phyloP scores from a whole-genome alignment of 2,329 filamentous ascomycete genomes.

The Calonectria hongkongensis region DNA sequence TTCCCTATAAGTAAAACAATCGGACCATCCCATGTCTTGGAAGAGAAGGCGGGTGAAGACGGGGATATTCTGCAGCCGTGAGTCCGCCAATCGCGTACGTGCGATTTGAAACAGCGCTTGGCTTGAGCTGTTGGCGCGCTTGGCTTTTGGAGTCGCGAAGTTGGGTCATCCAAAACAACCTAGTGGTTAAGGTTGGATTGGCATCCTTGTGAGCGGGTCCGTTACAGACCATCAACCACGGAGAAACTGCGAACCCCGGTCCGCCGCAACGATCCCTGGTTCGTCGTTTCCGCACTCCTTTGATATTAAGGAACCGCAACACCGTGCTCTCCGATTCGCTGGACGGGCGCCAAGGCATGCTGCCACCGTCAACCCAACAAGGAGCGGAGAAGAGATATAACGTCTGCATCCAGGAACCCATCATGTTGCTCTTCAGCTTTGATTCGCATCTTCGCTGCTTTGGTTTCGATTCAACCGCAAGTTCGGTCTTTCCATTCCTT shows the following conservation, averaged over 20 bases:
- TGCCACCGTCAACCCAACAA: not conserved
- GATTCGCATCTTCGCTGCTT: slow-evolving; percentile 39
- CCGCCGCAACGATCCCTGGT: slow-evolving; percentile 25
- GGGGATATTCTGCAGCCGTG: not conserved
- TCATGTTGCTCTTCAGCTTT: slow-evolving; percentile 16
- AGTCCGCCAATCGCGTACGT: slow-evolving; percentile 44
- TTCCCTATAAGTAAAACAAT: slow-evolving; percentile 23
- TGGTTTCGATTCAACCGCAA: slow-evolving; percentile 41
- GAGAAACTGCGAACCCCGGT: slow-evolving; percentile 24
- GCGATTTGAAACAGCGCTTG: slow-evolving; percentile 46
- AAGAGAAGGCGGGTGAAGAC: slow-evolving; percentile 1
- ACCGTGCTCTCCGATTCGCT: slow-evolving; percentile 20
- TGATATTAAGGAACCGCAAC: slow-evolving; percentile 46
- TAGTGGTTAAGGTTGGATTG: slow-evolving; percentile 24
- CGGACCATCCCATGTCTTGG: not conserved
- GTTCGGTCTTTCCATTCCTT: slow-evolving; percentile 36
- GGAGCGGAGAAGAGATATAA: slow-evolving; percentile 37
- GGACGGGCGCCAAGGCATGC: slow-evolving; percentile 20
- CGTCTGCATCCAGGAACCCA: not conserved
- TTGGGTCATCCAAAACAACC: slow-evolving; percentile 28
- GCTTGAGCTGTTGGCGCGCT: slow-evolving; percentile 41
- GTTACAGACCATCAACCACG: not conserved
- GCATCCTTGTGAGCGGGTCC: slow-evolving; percentile 35
- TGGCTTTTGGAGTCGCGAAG: slow-evolving; percentile 25
- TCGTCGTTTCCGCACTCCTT: slow-evolving; percentile 22